These are phyloP conservation scores for Beauveria australis DNA, from an alignment of 2,329 filamentous ascomycete genomes.

Conservation along the genomic window DNA sequence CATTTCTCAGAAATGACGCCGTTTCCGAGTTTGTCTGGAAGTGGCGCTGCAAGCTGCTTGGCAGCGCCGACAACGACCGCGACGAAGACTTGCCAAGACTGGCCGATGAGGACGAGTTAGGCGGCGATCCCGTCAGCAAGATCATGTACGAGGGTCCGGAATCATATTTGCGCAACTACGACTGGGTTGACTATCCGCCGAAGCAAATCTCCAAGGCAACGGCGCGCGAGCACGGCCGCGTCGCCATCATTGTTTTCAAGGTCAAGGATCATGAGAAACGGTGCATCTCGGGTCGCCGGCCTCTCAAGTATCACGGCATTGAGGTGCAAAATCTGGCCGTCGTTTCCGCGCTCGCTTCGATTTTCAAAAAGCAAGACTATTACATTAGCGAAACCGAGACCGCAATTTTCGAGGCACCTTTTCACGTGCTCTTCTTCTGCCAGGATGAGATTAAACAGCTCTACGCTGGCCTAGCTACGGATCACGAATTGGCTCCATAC, in stretches of 20 bases:
- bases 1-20: background rate
- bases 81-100: slow-evolving; percentile 11
- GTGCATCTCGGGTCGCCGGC: slow-evolving; percentile 28
- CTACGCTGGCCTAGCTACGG: slow-evolving; percentile 18
- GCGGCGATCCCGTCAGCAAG: slow-evolving; percentile 25
- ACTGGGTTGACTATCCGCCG: slow-evolving; percentile 35
- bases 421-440: slow-evolving; percentile 35
- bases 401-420: slow-evolving; percentile 30
- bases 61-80: slow-evolving; percentile 8
- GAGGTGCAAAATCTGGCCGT: slow-evolving; percentile 35
- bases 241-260: slow-evolving; percentile 39
- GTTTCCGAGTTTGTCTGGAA: slow-evolving; percentile 24
- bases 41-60: slow-evolving; percentile 24
- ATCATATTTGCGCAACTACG: slow-evolving; percentile 17
- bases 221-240: slow-evolving; percentile 27
- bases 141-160: slow-evolving; percentile 31
- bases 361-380: slow-evolving; percentile 33
- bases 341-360: slow-evolving; percentile 32
- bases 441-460: slow-evolving; percentile 32
- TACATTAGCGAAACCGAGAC: slow-evolving; percentile 29
- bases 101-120: slow-evolving; percentile 16
- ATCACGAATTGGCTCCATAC: slow-evolving; percentile 26
- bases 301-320: slow-evolving; percentile 32
- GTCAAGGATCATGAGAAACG: slow-evolving; percentile 34
- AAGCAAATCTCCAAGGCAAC: slow-evolving; percentile 32